Evolutionary conservation across 108 stramenopile species (phyloP).

Genomic region (Nitzschia palea): DNA sequence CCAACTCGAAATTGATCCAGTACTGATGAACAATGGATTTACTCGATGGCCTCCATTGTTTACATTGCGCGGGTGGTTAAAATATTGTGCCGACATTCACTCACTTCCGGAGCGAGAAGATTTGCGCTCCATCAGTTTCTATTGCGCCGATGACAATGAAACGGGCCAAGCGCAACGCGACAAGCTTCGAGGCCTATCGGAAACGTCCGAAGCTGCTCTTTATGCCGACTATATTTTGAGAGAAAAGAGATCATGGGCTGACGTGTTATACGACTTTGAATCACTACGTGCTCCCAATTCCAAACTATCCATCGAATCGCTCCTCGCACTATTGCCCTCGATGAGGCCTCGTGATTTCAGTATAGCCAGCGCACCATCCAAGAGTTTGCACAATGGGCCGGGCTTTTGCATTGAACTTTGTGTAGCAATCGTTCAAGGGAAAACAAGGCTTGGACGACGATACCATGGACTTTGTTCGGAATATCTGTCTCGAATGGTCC

Average conservation of each 20-base stretch:
- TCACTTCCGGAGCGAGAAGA: conserved; percentile 80
- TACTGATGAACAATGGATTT: conserved; percentile 22
- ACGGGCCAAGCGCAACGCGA: conserved; percentile 55
- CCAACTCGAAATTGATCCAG: conserved; percentile 32
- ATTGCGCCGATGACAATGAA: conserved; percentile 48
- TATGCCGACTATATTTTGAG: conserved; percentile 81
- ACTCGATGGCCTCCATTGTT: conserved; percentile 62
- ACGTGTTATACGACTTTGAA: conserved; percentile 85
- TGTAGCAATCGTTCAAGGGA: conserved; percentile 78
- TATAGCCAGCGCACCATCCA: conserved; percentile 76
- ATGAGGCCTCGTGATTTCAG: conserved; percentile 77
- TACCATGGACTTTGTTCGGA: conserved; percentile 72
- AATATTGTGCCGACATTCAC: conserved; percentile 80
- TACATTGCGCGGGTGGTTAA: conserved; percentile 73
- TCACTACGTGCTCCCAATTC: conserved; percentile 44
- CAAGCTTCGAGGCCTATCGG: conserved; percentile 68
- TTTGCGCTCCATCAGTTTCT: conserved; percentile 61
- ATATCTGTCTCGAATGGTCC: conserved; percentile 50
- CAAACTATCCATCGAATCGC: conserved; percentile 48
- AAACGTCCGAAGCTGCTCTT: conserved; percentile 65
- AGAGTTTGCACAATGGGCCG: conserved; percentile 1
- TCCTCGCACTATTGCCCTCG: conserved; percentile 62
- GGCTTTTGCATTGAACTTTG: conserved; percentile 68
- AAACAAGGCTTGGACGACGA: conserved; percentile 64
- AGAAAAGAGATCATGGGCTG: conserved; percentile 82